Conservation (phyloP, 768 basidiomycete genomes). For the Cubamyces sp. region DNA sequence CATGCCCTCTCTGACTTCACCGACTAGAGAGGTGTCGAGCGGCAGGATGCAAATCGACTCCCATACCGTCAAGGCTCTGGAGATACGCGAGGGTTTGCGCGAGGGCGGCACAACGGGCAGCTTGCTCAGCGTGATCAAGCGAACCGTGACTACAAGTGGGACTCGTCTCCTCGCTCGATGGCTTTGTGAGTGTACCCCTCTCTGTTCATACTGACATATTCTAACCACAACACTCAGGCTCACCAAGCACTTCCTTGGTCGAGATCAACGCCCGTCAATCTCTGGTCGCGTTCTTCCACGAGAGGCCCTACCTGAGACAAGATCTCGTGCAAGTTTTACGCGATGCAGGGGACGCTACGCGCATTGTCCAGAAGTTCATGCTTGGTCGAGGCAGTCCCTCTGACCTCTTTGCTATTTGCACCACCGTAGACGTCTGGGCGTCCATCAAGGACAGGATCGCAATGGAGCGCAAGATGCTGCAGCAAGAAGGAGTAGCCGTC, state of each 20-base stretch:
- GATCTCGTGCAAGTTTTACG: conserved; percentile 62
- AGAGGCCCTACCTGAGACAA: conserved; percentile 61
- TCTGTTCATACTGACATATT: conserved; percentile 13
- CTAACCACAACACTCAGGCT: conserved; percentile 50
- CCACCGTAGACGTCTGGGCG: conserved; percentile 64
- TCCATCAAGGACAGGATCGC: conserved; percentile 52
- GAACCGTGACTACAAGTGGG: conserved; percentile 79
- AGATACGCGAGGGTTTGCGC: conserved; percentile 74
- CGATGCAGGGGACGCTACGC: conserved; percentile 68
- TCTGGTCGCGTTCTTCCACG: conserved; percentile 72
- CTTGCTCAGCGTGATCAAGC: conserved; percentile 72
- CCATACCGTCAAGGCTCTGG: conserved; percentile 87
- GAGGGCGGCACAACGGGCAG: conserved; percentile 79
- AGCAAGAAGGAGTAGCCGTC: conserved; percentile 30
- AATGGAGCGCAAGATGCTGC: conserved; percentile 61
- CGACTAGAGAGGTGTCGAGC: conserved; percentile 56
- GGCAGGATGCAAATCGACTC: conserved; percentile 88
- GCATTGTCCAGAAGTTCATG: conserved; percentile 78
- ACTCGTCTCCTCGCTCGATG: conserved; percentile 74
- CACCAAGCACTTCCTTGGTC: conserved; percentile 74
- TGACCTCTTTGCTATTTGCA: conserved; percentile 68
- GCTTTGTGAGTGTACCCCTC: conserved; percentile 59
- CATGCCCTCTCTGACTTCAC: conserved; percentile 66
- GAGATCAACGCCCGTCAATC: conserved; percentile 78
- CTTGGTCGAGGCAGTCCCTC: conserved; percentile 65